Conservation (phyloP, 441 rosid genomes). For the Metrosideros polymorpha region DNA sequence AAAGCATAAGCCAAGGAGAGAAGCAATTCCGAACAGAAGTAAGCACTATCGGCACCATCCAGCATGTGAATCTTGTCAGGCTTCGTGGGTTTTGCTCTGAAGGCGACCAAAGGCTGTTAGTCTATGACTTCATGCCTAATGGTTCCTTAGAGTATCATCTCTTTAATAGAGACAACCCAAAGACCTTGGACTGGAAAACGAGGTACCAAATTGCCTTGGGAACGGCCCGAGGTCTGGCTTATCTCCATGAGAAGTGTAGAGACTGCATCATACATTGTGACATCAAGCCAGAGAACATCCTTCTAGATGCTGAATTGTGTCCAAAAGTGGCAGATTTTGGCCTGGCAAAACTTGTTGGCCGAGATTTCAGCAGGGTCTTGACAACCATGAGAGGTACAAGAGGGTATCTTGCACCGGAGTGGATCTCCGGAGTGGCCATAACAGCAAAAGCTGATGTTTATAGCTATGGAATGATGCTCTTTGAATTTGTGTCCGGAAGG, state of each 20-base stretch:
- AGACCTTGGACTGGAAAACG: conserved; percentile 34
- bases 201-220: conserved; percentile 56
- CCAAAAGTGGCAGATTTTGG: conserved; percentile 82
- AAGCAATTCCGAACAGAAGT: conserved; percentile 74
- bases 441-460: conserved; percentile 74
- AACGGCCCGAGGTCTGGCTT: conserved; percentile 56
- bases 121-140: conserved; percentile 67
- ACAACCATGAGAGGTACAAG: conserved; percentile 80
- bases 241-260: conserved; percentile 70
- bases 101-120: conserved; percentile 37
- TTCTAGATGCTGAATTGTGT: conserved; percentile 42
- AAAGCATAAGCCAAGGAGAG: conserved; percentile 55
- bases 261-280: conserved; percentile 82
- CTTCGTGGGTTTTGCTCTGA: conserved; percentile 71
- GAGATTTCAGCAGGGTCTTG: conserved; percentile 70
- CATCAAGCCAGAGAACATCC: conserved; percentile 75
- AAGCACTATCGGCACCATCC: conserved; percentile 61
- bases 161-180: conserved; percentile 17
- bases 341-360: conserved; percentile 62
- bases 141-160: conserved; percentile 54
- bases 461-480: conserved; percentile 81
- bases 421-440: conserved; percentile 71
- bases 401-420: conserved; percentile 78
- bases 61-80: conserved; percentile 65
- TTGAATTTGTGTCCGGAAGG: conserved; percentile 59